phyloP scores from a whole-genome alignment of 2,329 filamentous ascomycete genomes.

The Aspergillus melleus region DNA sequence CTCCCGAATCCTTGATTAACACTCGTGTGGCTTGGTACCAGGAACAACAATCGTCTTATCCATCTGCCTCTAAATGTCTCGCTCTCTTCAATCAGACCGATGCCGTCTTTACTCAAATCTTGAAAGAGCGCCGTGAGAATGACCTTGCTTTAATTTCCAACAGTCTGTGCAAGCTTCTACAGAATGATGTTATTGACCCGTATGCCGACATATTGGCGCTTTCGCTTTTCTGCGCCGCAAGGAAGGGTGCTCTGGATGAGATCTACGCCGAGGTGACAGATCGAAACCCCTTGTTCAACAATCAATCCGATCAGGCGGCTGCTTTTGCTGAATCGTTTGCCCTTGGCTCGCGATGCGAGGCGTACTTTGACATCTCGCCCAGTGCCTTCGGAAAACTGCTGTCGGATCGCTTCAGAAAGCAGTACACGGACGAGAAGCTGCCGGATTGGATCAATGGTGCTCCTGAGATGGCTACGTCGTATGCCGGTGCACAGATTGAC shows the following conservation, averaged over 20 bases:
- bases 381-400: conserved; percentile 49
- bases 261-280: conserved; percentile 64
- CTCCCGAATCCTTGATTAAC: conserved; percentile 36
- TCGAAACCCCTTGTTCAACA: conserved; percentile 61
- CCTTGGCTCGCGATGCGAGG: conserved; percentile 62
- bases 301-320: conserved; percentile 62
- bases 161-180: conserved; percentile 36
- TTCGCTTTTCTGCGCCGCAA: conserved; percentile 58
- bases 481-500: conserved; percentile 55
- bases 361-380: conserved; percentile 60
- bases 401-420: conserved; percentile 43
- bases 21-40: conserved; percentile 45
- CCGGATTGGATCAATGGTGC: conserved; percentile 53
- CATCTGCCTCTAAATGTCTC: conserved; percentile 34
- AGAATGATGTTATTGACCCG: conserved; percentile 40
- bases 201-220: conserved; percentile 58
- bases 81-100: conserved; percentile 42
- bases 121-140: conserved; percentile 30
- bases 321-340: conserved; percentile 65
- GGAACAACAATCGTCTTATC: conserved; percentile 39
- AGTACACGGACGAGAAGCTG: conserved; percentile 49
- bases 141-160: conserved; percentile 41
- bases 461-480: conserved; percentile 51
- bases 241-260: conserved; percentile 60
- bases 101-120: conserved; percentile 25